Percentiles rank a stretch among this genome's conserved stretches.
phyloP scores from a whole-genome alignment of 2,329 filamentous ascomycete genomes.

The Monosporascus cannonballus region DNA sequence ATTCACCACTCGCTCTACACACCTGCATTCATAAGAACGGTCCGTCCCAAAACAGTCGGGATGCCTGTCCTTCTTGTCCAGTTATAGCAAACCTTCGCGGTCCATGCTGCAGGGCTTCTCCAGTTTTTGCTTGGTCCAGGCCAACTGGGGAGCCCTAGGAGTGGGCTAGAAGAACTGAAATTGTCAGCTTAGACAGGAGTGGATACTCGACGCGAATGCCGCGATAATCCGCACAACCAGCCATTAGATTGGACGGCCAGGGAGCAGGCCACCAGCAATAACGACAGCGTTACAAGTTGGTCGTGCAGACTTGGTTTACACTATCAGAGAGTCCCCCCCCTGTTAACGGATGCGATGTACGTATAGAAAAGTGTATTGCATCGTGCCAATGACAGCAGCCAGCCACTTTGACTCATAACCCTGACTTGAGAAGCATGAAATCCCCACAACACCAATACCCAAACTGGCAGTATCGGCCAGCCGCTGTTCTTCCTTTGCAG shows the following conservation, averaged over 20 bases:
- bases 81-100: not conserved
- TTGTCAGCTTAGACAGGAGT: not conserved
- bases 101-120: not conserved
- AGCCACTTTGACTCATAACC: too few relatives aligned
- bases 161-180: not conserved
- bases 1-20: not conserved
- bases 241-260: not conserved
- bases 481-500: too few relatives aligned
- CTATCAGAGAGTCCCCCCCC: too few relatives aligned
- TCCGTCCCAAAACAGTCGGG: not conserved
- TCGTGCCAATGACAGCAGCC: too few relatives aligned
- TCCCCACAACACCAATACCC: too few relatives aligned
- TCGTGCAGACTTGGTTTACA: too few relatives aligned
- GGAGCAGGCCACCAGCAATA: not conserved
- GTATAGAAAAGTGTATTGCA: too few relatives aligned
- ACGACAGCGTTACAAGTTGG: not conserved
- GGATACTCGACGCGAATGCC: not conserved
- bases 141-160: not conserved
- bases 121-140: not conserved
- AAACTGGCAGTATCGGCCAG: too few relatives aligned
- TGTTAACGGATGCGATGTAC: too few relatives aligned
- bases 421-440: too few relatives aligned
- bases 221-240: not conserved
- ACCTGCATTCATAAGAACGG: not conserved
- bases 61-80: not conserved